Conservation (phyloP, 139 green algal genomes). For the Asterochloris sp. region DNA sequence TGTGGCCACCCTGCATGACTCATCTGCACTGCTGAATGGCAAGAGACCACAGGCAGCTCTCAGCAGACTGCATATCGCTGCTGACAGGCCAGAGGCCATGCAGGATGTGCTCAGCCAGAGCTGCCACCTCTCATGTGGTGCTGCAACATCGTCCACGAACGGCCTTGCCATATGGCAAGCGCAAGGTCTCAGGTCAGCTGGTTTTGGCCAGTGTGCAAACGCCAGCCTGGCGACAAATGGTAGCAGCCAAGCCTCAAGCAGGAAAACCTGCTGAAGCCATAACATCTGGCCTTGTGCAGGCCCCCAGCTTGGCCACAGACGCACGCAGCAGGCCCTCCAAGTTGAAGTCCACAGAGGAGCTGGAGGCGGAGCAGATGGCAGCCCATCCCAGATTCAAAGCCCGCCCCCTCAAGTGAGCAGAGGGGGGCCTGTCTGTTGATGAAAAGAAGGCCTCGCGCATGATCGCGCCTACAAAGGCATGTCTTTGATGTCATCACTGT, state of each 20-base stretch:
- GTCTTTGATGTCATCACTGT: neutral
- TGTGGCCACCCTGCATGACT: no score
- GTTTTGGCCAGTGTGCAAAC: no score
- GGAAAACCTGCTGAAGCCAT: neutral
- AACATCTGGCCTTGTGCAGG: constrained; percentile 21
- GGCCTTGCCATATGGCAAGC: no score
- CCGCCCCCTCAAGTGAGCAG: constrained; percentile 48
- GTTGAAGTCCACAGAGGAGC: constrained; percentile 53
- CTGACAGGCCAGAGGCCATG: no score
- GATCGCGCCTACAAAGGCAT: neutral
- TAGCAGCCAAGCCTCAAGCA: neutral
- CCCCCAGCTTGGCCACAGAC: constrained; percentile 41
- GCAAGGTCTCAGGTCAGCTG: no score
- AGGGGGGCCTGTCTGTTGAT: no score
- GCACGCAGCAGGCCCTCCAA: constrained; percentile 30
- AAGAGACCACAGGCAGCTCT: no score
- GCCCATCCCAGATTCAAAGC: constrained; percentile 51
- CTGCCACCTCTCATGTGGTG: no score
- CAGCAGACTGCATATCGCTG: no score
- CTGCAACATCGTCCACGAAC: no score
- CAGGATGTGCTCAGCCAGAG: no score
- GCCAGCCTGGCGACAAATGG: neutral
- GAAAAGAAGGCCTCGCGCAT: neutral
- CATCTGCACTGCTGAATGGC: no score
- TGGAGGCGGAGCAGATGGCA: constrained; percentile 55